phyloP scores from a whole-genome alignment of 192 early-diverging fungal species.

The Paraglomus brasilianum region DNA sequence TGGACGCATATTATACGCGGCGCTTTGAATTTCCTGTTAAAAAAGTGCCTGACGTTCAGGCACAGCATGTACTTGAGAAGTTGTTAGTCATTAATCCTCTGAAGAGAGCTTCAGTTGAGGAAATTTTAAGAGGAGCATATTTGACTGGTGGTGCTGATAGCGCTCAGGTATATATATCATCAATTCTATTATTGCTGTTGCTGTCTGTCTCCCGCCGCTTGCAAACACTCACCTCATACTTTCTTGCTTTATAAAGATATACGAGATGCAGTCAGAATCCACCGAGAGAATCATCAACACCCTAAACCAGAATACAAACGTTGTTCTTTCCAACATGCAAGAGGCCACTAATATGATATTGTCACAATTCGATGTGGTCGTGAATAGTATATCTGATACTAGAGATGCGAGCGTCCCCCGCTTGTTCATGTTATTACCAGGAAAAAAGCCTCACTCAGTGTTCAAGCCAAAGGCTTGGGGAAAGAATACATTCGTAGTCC shows the following conservation, averaged over 20 bases:
- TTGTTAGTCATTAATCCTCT: background rate
- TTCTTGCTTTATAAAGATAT: background rate
- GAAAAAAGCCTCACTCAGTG: background rate
- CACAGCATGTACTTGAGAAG: background rate
- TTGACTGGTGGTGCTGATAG: background rate
- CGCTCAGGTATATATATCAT: background rate
- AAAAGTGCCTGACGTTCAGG: background rate
- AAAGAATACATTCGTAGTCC: background rate
- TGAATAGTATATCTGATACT: conserved; percentile 4
- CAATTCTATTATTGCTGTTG: background rate
- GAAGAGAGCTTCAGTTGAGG: background rate
- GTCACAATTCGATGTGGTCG: background rate
- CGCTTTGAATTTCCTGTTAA: background rate
- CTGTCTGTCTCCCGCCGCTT: background rate
- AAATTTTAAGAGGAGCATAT: background rate
- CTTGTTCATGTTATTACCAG: conserved; percentile 39
- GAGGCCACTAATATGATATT: conserved; percentile 1
- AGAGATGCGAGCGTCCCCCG: conserved; percentile 22
- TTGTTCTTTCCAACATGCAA: background rate
- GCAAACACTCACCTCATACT: too few species aligned
- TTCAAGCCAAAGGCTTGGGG: background rate
- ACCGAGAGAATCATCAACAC: background rate
- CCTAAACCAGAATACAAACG: background rate
- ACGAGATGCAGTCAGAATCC: background rate
- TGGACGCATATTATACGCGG: background rate